Evolutionary conservation across 352 stramenopile genomes (phyloP).

Genomic region (Phytophthora quininea): DNA sequence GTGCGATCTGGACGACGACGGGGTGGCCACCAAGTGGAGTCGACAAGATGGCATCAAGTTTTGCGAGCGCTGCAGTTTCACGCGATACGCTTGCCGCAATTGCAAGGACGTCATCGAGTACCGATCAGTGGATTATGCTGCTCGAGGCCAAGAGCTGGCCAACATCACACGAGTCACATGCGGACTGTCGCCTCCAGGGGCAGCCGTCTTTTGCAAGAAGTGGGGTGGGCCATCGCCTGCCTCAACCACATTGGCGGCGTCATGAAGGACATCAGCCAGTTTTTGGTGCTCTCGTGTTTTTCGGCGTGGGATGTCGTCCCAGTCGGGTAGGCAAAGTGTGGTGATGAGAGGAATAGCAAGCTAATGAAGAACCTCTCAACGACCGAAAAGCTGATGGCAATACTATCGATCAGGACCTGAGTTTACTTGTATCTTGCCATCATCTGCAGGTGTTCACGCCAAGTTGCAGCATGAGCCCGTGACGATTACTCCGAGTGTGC

Average conservation of each 20-base stretch:
- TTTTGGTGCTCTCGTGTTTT: conserved; percentile 39
- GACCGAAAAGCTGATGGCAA: not conserved
- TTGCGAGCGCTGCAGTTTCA: conserved; percentile 38
- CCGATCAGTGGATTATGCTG: conserved; percentile 38
- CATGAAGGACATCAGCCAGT: conserved; percentile 39
- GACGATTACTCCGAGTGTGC: not conserved
- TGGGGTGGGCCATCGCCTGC: conserved; percentile 33
- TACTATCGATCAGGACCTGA: not conserved
- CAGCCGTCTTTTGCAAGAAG: conserved; percentile 28
- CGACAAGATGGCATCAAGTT: conserved; percentile 36
- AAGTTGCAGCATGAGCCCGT: not conserved
- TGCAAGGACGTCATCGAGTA: conserved; percentile 39
- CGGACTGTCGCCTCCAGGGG: conserved; percentile 14
- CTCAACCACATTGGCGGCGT: conserved; percentile 36
- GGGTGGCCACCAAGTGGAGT: conserved; percentile 41
- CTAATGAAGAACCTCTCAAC: no score
- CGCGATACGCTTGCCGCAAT: conserved; percentile 16
- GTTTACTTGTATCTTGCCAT: no score
- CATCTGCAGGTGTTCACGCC: not conserved
- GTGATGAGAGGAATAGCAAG: not conserved
- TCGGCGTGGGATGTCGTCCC: conserved; percentile 36
- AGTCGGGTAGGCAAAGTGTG: conserved; percentile 8
- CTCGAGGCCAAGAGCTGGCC: conserved; percentile 26
- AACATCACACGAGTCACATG: conserved; percentile 26
- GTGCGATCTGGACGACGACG: conserved; percentile 43